These are phyloP conservation scores for Salvia rosmarinus DNA, from an alignment of 257 asterid species.

Conservation along the genomic window DNA sequence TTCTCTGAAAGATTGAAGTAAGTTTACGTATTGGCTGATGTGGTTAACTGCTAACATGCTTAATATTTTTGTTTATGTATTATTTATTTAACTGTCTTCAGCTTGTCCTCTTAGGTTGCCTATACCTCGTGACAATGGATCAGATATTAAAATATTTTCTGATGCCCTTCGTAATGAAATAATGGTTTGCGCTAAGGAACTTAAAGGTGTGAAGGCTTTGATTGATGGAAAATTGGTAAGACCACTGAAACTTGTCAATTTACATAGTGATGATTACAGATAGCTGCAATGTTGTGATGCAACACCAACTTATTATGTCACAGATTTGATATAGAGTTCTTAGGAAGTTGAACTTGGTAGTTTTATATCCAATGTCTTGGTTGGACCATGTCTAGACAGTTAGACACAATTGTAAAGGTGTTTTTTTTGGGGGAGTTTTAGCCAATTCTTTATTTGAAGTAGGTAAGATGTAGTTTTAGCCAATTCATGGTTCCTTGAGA, in stretches of 20 bases:
- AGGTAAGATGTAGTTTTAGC: background rate
- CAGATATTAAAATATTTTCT: constrained; percentile 49
- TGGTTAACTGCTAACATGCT: constrained; percentile 8
- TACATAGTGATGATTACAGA: constrained; percentile 15
- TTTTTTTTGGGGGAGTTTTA: constrained; percentile 8
- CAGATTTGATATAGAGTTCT: constrained; percentile 15
- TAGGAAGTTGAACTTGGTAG: background rate
- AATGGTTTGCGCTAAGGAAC: constrained; percentile 72
- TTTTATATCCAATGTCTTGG: constrained; percentile 14
- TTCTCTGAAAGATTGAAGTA: constrained; percentile 15
- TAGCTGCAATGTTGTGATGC: constrained; percentile 14
- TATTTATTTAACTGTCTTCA: constrained; percentile 25
- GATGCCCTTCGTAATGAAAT: constrained; percentile 71
- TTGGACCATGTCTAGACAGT: constrained; percentile 5
- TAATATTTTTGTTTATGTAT: constrained; percentile 13
- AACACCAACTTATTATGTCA: constrained; percentile 20
- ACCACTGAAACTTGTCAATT: constrained; percentile 28
- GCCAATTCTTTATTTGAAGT: constrained; percentile 23
- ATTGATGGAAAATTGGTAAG: constrained; percentile 80
- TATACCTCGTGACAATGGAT: constrained; percentile 49
- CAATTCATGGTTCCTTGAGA: background rate
- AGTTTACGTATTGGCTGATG: constrained; percentile 27
- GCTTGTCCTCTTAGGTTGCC: constrained; percentile 62
- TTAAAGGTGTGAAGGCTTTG: constrained; percentile 66
- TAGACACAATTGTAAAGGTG: constrained; percentile 17